phyloP scores from a whole-genome alignment of 225 moss, liverwort and hornwort genomes.

The Bryum argenteum region DNA sequence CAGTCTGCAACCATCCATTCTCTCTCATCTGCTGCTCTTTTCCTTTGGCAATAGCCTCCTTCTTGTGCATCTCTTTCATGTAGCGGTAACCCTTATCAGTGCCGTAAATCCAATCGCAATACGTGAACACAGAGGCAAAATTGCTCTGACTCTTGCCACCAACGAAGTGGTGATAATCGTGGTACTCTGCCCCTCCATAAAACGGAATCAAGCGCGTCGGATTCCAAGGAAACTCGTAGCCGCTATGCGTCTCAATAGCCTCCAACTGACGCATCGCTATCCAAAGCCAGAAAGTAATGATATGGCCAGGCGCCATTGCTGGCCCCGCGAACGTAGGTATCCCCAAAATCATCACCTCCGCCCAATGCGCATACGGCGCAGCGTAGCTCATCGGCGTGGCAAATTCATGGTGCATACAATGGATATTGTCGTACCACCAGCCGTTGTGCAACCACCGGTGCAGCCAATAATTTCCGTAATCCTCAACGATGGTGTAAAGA shows the following conservation, averaged over 20 bases:
- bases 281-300: constrained; percentile 57
- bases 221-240: constrained; percentile 61
- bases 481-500: constrained; percentile 46
- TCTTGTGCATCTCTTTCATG: constrained; percentile 59
- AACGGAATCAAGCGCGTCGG: constrained; percentile 55
- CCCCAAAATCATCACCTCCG: constrained; percentile 54
- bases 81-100: constrained; percentile 62
- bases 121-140: constrained; percentile 64
- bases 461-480: constrained; percentile 61
- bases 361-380: constrained; percentile 66
- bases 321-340: constrained; percentile 59
- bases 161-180: constrained; percentile 67
- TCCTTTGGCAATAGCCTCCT: constrained; percentile 55
- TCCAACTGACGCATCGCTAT: constrained; percentile 64
- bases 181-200: constrained; percentile 65
- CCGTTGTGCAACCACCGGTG: constrained; percentile 62
- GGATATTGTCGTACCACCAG: constrained; percentile 64
- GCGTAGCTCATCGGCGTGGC: constrained; percentile 54
- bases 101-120: constrained; percentile 58
- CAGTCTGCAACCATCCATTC: constrained; percentile 45
- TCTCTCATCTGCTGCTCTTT: constrained; percentile 39
- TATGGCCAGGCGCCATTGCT: constrained; percentile 54
- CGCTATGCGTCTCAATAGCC: constrained; percentile 64
- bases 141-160: constrained; percentile 67
- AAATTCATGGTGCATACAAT: constrained; percentile 55